Base-by-base conservation (phyloP, 805 yeast species). In the Saccharomycopsis synnaedendra region DNA sequence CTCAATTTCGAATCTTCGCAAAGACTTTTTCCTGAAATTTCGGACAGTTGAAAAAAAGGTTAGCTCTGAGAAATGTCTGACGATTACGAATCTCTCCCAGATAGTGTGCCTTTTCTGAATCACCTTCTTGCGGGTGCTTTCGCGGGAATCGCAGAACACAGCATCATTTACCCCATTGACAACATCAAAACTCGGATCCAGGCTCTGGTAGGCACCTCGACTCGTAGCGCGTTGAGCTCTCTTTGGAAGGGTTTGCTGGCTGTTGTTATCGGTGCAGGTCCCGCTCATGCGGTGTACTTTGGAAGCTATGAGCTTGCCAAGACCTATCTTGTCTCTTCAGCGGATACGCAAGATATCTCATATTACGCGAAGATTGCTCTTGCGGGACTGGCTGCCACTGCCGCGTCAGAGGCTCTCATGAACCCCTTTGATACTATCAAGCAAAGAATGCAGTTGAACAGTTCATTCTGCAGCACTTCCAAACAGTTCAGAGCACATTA, bases 121-220 rank as follows among this genome's bases (percentile, higher is more conserved):
- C 95, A 88, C 60, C 71, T 90, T 52, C 60, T 77, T 8, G 98
- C 98, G 1, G 98, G 98, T 8, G 97, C 97, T 0, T 85, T 87
- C 66, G 97, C 98, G 10, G 98, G 98, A 29, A 86, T 93, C 50
- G 86, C 89, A 96, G 98, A 90, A 63, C 98, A 90, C 65, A 80
- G 95, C 1, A 89, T 90, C 41, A 87, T 90, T 96, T 90, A 80
- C 62, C 98, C 98, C 1, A 78, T 90, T 37, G 98, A 90, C 63
- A 89, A 94, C 11, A 75, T 90, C 56, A 90, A 90, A 69, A 93
- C 97, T 5, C 71, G 98, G 60, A 86, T 90, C 90, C 98, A 90
- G 63, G 41, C 9, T 35, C 41, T 7, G 11, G 28, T 8, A 7
- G 34, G 88, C 90, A 49, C 72, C 85, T 11, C 75, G 95, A 9